Conservation (phyloP, 495 filamentous ascomycete genomes). For the Aspergillus haitiensis region DNA sequence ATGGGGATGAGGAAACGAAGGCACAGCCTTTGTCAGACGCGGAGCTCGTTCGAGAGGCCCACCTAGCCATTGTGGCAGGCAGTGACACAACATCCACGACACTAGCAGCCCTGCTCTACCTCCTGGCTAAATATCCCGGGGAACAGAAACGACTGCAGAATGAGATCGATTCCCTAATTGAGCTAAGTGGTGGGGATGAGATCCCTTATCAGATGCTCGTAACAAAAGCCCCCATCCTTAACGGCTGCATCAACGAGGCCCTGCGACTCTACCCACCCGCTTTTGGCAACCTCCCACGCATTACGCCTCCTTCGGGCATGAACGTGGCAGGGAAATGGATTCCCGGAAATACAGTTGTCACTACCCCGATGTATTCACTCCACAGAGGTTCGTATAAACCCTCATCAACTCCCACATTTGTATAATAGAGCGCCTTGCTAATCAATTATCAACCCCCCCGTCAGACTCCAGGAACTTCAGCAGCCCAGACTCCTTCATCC, state of each 20-base stretch:
- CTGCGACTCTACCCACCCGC: slow-evolving; percentile 38
- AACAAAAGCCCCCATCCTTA: slow-evolving; percentile 24
- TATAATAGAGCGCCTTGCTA: background rate
- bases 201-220: background rate
- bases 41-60: slow-evolving; percentile 5
- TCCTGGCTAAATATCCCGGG: slow-evolving; percentile 32
- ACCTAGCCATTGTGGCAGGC: slow-evolving; percentile 14
- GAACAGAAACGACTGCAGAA: slow-evolving; percentile 24
- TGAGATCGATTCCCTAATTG: slow-evolving; percentile 16
- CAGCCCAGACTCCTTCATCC: slow-evolving; percentile 8
- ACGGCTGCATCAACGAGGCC: slow-evolving; percentile 40
- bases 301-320: slow-evolving; percentile 28
- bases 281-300: slow-evolving; percentile 20
- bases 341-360: slow-evolving; percentile 24
- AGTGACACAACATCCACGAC: slow-evolving; percentile 34
- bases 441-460: no score
- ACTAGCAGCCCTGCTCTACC: slow-evolving; percentile 35
- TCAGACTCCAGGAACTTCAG: slow-evolving; percentile 9
- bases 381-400: slow-evolving; percentile 15
- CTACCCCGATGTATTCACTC: slow-evolving; percentile 23
- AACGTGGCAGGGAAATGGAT: slow-evolving; percentile 27
- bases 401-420: background rate
- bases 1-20: background rate
- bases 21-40: background rate
- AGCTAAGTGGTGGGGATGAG: background rate